phyloP scores from a whole-genome alignment of 768 basidiomycete species.

The Mycena maculata region DNA sequence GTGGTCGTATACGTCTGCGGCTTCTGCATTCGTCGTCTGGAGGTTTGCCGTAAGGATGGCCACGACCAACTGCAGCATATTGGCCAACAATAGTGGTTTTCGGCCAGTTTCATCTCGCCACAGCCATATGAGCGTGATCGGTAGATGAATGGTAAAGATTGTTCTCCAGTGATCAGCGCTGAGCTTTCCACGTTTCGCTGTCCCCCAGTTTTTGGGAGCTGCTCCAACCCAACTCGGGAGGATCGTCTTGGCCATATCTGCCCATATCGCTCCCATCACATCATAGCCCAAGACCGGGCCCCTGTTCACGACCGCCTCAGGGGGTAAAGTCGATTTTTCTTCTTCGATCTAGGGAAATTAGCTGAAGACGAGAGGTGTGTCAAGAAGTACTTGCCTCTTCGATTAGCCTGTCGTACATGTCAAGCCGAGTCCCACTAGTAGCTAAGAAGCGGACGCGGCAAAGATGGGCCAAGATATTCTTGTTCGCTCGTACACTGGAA shows the following conservation, averaged over 20 bases:
- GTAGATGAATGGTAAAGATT: conserved; percentile 45
- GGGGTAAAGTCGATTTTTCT: not conserved
- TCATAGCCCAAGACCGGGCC: conserved; percentile 30
- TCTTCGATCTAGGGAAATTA: not conserved
- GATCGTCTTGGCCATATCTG: conserved; percentile 38
- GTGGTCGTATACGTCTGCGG: conserved; percentile 24
- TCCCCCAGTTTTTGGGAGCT: conserved; percentile 39
- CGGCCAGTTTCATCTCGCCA: conserved; percentile 43
- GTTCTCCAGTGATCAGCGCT: conserved; percentile 51
- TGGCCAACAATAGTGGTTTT: conserved; percentile 36
- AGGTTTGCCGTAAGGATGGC: conserved; percentile 38
- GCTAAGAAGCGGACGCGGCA: not conserved
- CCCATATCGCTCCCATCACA: conserved; percentile 24
- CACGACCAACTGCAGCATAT: conserved; percentile 46
- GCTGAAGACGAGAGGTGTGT: not conserved
- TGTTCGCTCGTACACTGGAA: not conserved
- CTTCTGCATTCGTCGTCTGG: conserved; percentile 27
- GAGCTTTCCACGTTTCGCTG: conserved; percentile 41
- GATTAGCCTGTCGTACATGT: not conserved
- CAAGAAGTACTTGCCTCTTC: not conserved
- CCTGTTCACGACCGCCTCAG: not conserved
- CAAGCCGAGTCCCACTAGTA: not conserved
- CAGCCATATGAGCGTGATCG: conserved; percentile 48
- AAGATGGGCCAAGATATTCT: not conserved
- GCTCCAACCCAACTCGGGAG: conserved; percentile 40